These are phyloP conservation scores for Boletus reticuloceps DNA, from an alignment of 768 basidiomycete species.

Conservation along the genomic window DNA sequence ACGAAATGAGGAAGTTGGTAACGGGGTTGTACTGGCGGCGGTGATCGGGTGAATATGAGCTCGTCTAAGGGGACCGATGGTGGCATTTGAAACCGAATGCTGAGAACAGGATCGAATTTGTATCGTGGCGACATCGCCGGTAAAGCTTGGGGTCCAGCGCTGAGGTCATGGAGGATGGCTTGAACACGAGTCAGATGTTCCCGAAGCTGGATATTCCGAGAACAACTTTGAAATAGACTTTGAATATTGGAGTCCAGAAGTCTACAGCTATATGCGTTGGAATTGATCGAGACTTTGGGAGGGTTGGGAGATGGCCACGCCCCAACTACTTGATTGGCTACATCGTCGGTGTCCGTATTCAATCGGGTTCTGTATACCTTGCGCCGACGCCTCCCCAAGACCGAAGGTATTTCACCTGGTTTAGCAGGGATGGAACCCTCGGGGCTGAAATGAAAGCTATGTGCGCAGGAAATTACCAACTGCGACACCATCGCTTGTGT, in stretches of 20 bases:
- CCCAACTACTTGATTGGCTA: background rate
- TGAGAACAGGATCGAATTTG: background rate
- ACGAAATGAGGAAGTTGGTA: background rate
- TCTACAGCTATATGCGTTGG: background rate
- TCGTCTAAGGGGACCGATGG: background rate
- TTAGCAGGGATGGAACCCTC: background rate
- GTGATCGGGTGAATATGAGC: background rate
- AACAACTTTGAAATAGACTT: background rate
- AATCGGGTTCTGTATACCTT: background rate
- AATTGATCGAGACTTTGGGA: background rate
- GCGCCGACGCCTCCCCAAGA: background rate
- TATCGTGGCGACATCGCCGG: background rate
- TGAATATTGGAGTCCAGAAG: background rate
- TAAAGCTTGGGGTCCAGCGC: background rate
- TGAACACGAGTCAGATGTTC: background rate
- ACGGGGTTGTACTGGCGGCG: background rate
- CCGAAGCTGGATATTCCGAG: background rate
- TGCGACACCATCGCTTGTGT: background rate
- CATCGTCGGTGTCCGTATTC: fast-evolving
- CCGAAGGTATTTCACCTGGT: background rate
- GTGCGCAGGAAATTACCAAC: background rate
- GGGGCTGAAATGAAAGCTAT: background rate
- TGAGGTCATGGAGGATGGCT: background rate
- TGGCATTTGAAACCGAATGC: background rate
- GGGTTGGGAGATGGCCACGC: background rate